A percentile compares a stretch with the other conserved stretches of the same genome.
These are phyloP conservation scores for Xylariales sp. DNA, from an alignment of 2,329 filamentous ascomycete species.

Conservation along the genomic window DNA sequence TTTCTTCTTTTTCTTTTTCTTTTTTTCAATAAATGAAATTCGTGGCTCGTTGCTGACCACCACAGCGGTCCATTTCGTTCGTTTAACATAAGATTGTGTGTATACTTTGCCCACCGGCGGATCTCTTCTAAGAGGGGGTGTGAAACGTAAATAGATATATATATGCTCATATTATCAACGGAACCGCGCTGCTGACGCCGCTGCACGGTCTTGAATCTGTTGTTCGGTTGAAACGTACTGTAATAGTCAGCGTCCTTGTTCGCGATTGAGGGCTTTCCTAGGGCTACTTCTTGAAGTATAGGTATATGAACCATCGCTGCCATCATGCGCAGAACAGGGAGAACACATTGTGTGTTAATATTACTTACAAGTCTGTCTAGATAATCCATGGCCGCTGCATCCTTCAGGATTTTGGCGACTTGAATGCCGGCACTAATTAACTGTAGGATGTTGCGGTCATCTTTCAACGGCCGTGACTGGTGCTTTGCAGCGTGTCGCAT, in stretches of 20 bases:
- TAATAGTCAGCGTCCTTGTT: conserved; percentile 24
- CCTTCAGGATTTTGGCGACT: conserved; percentile 87
- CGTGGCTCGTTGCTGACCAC: conserved; percentile 45
- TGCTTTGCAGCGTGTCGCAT: conserved; percentile 88
- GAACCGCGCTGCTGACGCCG: conserved; percentile 57
- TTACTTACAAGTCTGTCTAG: conserved; percentile 71
- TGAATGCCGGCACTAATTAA: conserved; percentile 88
- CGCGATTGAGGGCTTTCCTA: conserved; percentile 1
- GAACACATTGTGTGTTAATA: background rate
- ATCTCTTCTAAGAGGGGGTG: conserved; percentile 19
- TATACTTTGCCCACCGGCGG: conserved; percentile 29
- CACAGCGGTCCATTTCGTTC: conserved; percentile 39
- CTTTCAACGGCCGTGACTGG: conserved; percentile 84
- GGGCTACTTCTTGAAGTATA: conserved; percentile 5
- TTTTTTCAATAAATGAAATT: conserved; percentile 18
- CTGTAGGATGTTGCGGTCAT: conserved; percentile 89
- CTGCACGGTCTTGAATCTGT: conserved; percentile 76
- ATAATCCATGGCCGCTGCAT: conserved; percentile 84
- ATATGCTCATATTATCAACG: conserved; percentile 47
- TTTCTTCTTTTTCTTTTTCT: conserved; percentile 1
- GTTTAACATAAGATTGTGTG: conserved; percentile 40
- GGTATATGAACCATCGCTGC: conserved; percentile 3
- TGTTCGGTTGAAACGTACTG: conserved; percentile 82
- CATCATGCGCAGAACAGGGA: background rate
- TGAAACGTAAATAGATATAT: conserved; percentile 42